Conservation (phyloP, 2,329 filamentous ascomycete species). For the Tolypocladium cylindrosporum region DNA sequence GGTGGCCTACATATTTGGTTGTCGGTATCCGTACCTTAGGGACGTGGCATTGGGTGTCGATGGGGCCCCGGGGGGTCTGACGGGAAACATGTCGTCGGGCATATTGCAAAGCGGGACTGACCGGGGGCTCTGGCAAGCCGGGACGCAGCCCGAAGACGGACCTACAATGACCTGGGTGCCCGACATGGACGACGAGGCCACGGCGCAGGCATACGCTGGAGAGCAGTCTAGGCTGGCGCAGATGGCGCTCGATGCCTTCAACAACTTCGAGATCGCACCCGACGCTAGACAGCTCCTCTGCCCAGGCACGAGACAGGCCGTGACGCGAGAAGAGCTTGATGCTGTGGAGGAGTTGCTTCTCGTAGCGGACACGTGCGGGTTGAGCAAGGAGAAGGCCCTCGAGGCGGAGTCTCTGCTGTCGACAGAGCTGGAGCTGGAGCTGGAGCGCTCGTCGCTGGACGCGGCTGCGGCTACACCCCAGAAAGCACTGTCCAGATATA, state of each 20-base stretch:
- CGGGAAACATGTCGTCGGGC: not conserved
- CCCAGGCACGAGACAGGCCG: not conserved
- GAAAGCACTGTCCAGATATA: too few relatives aligned
- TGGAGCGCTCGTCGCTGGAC: not conserved
- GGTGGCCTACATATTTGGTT: slow-evolving; percentile 10
- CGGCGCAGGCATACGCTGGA: not conserved
- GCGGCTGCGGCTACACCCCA: slow-evolving; percentile 6
- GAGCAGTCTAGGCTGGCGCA: not conserved
- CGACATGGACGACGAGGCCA: not conserved
- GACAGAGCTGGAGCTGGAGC: slow-evolving; percentile 4
- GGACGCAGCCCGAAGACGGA: not conserved
- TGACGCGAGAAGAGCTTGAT: not conserved
- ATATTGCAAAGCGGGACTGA: not conserved
- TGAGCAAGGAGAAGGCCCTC: not conserved
- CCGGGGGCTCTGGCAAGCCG: not conserved
- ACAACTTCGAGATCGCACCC: slow-evolving; percentile 1
- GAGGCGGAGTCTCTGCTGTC: not conserved
- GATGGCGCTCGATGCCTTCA: slow-evolving; percentile 3
- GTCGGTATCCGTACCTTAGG: slow-evolving; percentile 6
- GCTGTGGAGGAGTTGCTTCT: not conserved
- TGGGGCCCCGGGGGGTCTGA: not conserved
- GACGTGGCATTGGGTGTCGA: not conserved
- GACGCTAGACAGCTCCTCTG: not conserved
- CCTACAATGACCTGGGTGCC: not conserved
- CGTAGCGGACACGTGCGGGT: not conserved